Evolutionary conservation across 768 basidiomycete genomes (phyloP), one percentile per base, ranked within the genome.

Genomic region (Hortiboletus flavorubellus): DNA sequence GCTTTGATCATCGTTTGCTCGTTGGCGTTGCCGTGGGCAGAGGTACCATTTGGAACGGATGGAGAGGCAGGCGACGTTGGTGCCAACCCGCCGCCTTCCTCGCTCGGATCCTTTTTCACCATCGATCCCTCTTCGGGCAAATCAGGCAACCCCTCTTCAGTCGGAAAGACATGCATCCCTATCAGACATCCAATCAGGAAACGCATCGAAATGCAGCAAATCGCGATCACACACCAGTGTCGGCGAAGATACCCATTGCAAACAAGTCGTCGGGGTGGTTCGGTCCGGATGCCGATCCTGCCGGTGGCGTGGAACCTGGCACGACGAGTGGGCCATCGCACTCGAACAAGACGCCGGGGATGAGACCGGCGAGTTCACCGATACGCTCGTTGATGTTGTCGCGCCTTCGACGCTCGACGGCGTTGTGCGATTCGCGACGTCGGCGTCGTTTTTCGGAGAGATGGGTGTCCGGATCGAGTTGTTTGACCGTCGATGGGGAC

Each of bases 351-450:
- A 86, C 86, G 68, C 93, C 93, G 2, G 93, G 93, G 56, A 97
- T 88, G 43, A 97, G 77, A 21, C 87, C 87, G 18, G 93, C 89
- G 2, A 97, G 81, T 69, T 97, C 93, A 38, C 82, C 81, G 62
- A 97, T 97, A 72, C 93, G 91, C 74, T 97, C 93, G 72, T 97
- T 97, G 70, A 97, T 97, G 69, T 94, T 95, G 67, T 97, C 93
- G 46, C 93, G 71, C 56, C 93, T 66, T 29, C 93, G 73, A 16
- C 93, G 77, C 75, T 97, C 93, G 60, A 97, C 93, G 2, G 92
- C 92, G 62, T 97, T 97, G 68, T 97, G 93, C 8, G 84, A 87
- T 72, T 95, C 93, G 55, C 93, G 73, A 46, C 93, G 73, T 35
- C 91, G 75, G 2, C 91, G 74, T 3, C 93, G 75, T 69, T 95